Conservation (phyloP, 768 basidiomycete genomes). For the Auricularia auricula-judae region DNA sequence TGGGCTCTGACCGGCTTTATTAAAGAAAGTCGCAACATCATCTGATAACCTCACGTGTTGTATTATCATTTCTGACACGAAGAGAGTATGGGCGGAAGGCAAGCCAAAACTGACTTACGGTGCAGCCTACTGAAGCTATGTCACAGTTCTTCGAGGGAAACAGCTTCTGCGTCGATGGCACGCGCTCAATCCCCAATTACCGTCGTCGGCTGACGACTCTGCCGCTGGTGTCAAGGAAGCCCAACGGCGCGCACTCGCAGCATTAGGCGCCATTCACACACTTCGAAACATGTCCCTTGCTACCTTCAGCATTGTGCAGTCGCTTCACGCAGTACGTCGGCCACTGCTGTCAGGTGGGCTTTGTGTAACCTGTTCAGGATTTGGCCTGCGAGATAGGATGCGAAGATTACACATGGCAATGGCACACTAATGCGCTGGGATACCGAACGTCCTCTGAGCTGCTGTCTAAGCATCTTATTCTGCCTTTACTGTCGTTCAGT, state of each 20-base stretch:
- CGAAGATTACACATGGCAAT: slow-evolving; percentile 61
- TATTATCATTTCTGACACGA: slow-evolving; percentile 64
- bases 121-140: not conserved
- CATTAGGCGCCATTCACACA: not conserved
- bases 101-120: not conserved
- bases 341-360: not conserved
- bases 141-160: slow-evolving; percentile 40
- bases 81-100: slow-evolving; percentile 70
- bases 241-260: not conserved
- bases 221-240: not conserved
- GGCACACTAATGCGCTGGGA: slow-evolving; percentile 62
- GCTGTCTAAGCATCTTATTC: slow-evolving; percentile 66
- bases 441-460: slow-evolving; percentile 56
- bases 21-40: slow-evolving; percentile 54
- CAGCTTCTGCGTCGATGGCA: slow-evolving; percentile 65
- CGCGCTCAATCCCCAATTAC: slow-evolving; percentile 33
- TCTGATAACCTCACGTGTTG: slow-evolving; percentile 37
- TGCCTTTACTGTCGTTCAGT: slow-evolving; percentile 61
- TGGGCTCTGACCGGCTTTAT: not conserved
- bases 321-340: not conserved
- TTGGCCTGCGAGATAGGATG: slow-evolving; percentile 50
- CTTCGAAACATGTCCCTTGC: not conserved
- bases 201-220: slow-evolving; percentile 9
- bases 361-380: slow-evolving; percentile 35
- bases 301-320: not conserved